phyloP scores from a whole-genome alignment of 1,139 yeast species.

The Waltiozyma sp. region DNA sequence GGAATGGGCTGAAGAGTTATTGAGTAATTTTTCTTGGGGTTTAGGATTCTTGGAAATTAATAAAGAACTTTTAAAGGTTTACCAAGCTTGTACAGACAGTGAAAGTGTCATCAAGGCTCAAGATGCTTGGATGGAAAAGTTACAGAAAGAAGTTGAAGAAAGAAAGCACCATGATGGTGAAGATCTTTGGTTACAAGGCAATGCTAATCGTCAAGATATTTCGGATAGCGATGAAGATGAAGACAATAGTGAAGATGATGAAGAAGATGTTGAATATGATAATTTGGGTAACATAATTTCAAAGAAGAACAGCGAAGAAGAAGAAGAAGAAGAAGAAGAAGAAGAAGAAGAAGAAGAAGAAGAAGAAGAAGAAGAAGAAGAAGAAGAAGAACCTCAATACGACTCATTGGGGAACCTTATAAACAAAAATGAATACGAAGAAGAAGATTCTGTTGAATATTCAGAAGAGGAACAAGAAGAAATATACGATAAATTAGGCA shows the following conservation, averaged over 20 bases:
- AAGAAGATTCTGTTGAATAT: not conserved
- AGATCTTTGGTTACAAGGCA: conserved; percentile 76
- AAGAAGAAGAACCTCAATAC: conserved; percentile 18
- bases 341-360: conserved; percentile 8
- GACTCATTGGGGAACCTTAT: conserved; percentile 18
- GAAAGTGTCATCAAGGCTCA: conserved; percentile 68
- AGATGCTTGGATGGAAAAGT: conserved; percentile 56
- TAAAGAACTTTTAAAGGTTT: conserved; percentile 61
- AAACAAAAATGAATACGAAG: not conserved
- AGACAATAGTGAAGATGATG: conserved; percentile 20
- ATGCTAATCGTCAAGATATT: conserved; percentile 37
- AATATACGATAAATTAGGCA: not conserved
- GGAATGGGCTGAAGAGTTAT: conserved; percentile 77
- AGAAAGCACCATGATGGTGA: conserved; percentile 42
- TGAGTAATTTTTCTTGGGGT: conserved; percentile 90
- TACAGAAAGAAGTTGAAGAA: conserved; percentile 59
- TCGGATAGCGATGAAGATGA: conserved; percentile 20
- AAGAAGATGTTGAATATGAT: conserved; percentile 16
- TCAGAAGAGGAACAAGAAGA: not conserved
- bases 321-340: conserved; percentile 1
- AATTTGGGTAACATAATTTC: conserved; percentile 16
- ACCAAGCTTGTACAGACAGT: conserved; percentile 72
- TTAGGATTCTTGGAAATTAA: conserved; percentile 74
- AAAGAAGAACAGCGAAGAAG: conserved; percentile 6
- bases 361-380: conserved; percentile 1